Base-by-base conservation (phyloP, 352 stramenopile genomes). In the Globisporangium radiosum region DNA sequence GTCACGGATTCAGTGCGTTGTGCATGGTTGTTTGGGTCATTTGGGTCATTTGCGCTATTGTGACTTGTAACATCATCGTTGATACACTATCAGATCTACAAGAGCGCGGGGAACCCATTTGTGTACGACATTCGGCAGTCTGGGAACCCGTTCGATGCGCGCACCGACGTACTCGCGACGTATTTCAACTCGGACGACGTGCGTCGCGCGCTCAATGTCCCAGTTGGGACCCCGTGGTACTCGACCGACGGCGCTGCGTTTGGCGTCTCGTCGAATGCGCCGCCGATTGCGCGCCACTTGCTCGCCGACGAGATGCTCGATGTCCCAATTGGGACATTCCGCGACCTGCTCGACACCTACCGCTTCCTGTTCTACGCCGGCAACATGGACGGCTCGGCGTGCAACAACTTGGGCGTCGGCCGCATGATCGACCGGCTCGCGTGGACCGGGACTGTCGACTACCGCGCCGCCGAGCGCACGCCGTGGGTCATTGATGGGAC, bases 151-250 rank as follows among this genome's bases (percentile, higher is more conserved):
- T 89, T 91, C 53, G 60, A 69, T 40, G 76, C 76, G 10, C 54
- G 89, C 57, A 89, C 73, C 42, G 59, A 52, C 25, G 40, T 62
- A 19, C 63, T 93, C 10, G 85, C 73, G 25, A 78, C 72, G 52
- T 98, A 96, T 57, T 85, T 97, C 39, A 92, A 92, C 56, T 67
- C 85, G 54, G 69, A 92, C 50, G 65, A 63, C 1, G 88, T 97
- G 50, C 80, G 82, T 49, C 72, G 87, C 44, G 92, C 91, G 10
- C 73, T 98, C 17, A 85, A 97, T 59, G 87, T 97, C 14, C 74
- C 78, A 13, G 59, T 63, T 4, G 78, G 76, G 17, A 87, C 79
- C 10, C 73, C 66, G 8, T 93, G 83, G 83, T 68, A 43, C 19
- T 93, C 83, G 17, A 75, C 87, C 36, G 81, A 90, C 45, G 83